These are phyloP conservation scores for Aspergillus haitiensis DNA, from an alignment of 495 filamentous ascomycete genomes.

Conservation along the genomic window DNA sequence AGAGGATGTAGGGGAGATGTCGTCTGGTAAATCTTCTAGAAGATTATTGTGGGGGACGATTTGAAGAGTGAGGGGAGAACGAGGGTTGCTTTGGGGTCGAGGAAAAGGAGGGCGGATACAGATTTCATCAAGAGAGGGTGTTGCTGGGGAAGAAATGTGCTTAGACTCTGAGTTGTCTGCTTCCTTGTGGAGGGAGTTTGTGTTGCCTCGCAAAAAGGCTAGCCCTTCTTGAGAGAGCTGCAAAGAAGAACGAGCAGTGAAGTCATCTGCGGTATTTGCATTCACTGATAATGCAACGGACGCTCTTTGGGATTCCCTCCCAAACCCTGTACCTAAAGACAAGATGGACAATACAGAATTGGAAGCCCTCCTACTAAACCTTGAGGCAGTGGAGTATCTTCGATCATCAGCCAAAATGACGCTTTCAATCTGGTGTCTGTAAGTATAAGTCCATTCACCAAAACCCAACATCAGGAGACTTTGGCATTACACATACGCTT, in stretches of 20 bases:
- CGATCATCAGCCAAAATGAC: background rate
- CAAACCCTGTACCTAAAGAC: background rate
- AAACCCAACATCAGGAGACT: background rate
- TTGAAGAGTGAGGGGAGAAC: background rate
- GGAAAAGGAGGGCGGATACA: background rate
- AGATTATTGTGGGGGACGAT: background rate
- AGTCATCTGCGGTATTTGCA: background rate
- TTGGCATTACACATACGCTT: background rate
- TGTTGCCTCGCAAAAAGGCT: slow-evolving; percentile 11
- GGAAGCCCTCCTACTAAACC: background rate
- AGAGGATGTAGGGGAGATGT: background rate
- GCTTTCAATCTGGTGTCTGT: background rate
- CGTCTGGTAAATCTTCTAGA: background rate
- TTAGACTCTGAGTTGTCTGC: slow-evolving; percentile 4
- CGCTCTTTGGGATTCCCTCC: background rate
- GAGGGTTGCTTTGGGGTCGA: slow-evolving; percentile 2
- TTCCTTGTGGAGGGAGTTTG: slow-evolving; percentile 1
- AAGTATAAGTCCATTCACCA: background rate
- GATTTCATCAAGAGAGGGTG: slow-evolving; percentile 4
- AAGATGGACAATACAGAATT: background rate
- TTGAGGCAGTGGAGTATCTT: background rate
- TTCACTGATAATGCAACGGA: slow-evolving; percentile 4
- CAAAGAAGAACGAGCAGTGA: background rate
- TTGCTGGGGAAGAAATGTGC: slow-evolving; percentile 7
- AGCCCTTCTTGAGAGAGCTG: slow-evolving; percentile 2